phyloP scores from a whole-genome alignment of 495 filamentous ascomycete species.

The Aspergillus panamensis region DNA sequence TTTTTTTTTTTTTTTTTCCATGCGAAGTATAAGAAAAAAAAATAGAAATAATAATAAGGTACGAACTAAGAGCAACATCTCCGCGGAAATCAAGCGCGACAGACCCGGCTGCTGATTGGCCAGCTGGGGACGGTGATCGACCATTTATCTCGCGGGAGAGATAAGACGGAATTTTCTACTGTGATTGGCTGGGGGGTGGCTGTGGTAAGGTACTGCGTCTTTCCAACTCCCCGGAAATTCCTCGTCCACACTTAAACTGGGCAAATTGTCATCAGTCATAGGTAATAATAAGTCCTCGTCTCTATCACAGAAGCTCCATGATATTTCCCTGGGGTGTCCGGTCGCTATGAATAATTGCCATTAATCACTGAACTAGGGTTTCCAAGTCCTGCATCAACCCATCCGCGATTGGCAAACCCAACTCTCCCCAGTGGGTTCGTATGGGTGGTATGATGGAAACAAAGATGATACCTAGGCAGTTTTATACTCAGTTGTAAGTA shows the following conservation, averaged over 20 bases:
- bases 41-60: not conserved
- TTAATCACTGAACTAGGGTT: not conserved
- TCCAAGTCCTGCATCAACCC: not conserved
- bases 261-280: not conserved
- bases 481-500: not conserved
- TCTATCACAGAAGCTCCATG: too few relatives aligned
- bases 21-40: not conserved
- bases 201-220: not conserved
- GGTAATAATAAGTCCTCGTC: constrained; percentile 1
- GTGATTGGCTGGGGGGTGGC: constrained; percentile 14
- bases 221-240: not conserved
- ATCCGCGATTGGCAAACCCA: not conserved
- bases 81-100: constrained; percentile 12
- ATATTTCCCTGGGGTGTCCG: not conserved
- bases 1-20: not conserved
- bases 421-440: not conserved
- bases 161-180: constrained; percentile 3
- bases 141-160: constrained; percentile 1
- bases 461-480: not conserved
- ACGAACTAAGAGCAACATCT: not conserved
- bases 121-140: not conserved
- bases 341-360: constrained; percentile 4
- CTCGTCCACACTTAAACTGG: not conserved
- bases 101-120: constrained; percentile 8
- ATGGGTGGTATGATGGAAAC: not conserved